These are phyloP conservation scores for Rhynchospora breviuscula DNA, from an alignment of 176 grass and related monocot species.

Conservation along the genomic window DNA sequence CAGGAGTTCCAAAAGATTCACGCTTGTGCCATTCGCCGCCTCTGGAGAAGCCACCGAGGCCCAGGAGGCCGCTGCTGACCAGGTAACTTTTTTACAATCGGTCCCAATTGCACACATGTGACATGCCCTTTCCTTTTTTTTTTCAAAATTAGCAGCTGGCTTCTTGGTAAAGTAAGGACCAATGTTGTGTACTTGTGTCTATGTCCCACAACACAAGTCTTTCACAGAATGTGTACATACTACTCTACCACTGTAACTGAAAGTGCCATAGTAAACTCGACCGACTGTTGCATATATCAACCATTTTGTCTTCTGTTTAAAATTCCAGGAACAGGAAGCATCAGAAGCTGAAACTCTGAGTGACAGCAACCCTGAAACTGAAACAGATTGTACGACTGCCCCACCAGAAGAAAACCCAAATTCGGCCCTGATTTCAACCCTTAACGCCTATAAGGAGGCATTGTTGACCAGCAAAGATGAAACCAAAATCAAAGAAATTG, in stretches of 20 bases:
- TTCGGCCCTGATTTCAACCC: conserved; percentile 40
- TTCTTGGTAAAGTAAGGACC: neutral
- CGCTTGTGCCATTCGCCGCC: conserved; percentile 18
- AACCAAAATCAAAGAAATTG: conserved; percentile 57
- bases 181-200: too few relatives aligned
- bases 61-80: neutral
- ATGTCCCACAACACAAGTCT: too few relatives aligned
- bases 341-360: conserved; percentile 44
- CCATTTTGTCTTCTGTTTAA: neutral
- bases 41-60: conserved; percentile 23
- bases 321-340: conserved; percentile 34
- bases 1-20: neutral
- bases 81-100: neutral
- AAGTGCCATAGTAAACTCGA: neutral
- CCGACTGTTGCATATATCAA: neutral
- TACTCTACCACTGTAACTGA: neutral
- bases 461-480: conserved; percentile 46
- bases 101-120: neutral
- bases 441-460: conserved; percentile 75
- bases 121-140: neutral
- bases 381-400: conserved; percentile 29
- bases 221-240: neutral
- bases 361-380: conserved; percentile 21
- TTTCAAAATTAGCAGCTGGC: neutral
- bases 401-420: conserved; percentile 40